Evolutionary conservation across 345 rosid genomes (phyloP).

Genomic region (Diplotaxis tenuifolia): DNA sequence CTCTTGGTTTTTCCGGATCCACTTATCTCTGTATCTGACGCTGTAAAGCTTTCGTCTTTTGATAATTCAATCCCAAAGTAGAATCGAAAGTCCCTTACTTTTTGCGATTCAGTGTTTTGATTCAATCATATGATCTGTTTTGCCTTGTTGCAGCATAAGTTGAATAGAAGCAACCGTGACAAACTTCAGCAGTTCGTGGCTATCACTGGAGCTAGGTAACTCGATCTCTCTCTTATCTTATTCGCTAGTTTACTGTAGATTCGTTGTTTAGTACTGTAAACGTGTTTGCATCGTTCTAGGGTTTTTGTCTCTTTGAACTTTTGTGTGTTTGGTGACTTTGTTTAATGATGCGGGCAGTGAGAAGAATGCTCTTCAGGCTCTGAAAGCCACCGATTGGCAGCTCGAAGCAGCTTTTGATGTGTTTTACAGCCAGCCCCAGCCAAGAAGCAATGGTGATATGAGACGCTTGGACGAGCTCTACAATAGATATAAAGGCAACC

Average conservation of each 20-base stretch:
- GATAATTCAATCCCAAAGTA: background rate
- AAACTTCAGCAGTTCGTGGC: slow-evolving; percentile 85
- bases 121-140: slow-evolving; percentile 5
- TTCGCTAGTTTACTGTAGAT: slow-evolving; percentile 2
- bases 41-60: background rate
- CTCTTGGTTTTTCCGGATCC: slow-evolving; percentile 12
- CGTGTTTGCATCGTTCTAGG: background rate
- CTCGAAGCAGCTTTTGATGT: slow-evolving; percentile 93
- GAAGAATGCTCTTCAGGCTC: slow-evolving; percentile 75
- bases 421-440: slow-evolving; percentile 84
- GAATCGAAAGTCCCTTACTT: slow-evolving; percentile 1
- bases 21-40: background rate
- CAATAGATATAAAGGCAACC: slow-evolving; percentile 83
- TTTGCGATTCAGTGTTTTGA: background rate
- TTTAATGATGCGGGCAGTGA: slow-evolving; percentile 55
- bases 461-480: slow-evolving; percentile 94
- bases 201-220: slow-evolving; percentile 85
- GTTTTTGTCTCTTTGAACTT: background rate
- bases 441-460: slow-evolving; percentile 61
- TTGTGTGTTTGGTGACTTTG: background rate
- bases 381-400: slow-evolving; percentile 93
- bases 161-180: slow-evolving; percentile 81
- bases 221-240: background rate
- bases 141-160: slow-evolving; percentile 54
- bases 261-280: background rate